Base-by-base conservation (phyloP, 352 stramenopile genomes). In the Pythium aristosporum region DNA sequence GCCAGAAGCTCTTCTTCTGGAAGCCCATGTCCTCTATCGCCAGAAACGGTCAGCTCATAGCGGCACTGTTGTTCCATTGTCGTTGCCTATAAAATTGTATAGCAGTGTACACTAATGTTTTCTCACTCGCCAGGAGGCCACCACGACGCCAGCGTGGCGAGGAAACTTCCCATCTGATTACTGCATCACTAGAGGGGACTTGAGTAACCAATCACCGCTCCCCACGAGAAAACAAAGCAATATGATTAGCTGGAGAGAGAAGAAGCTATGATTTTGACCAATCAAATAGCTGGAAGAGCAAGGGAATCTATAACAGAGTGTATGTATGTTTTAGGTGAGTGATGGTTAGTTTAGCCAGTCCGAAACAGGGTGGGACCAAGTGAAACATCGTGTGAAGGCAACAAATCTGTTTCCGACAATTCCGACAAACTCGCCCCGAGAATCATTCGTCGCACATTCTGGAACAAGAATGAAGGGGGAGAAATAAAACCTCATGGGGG, bases 401-500 rank as follows among this genome's bases (percentile, higher is more conserved):
- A 39, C 25, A 15, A 32, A 13, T 50, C 47, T 53, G 25, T 15
- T 53, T 23, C 21, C 16, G 23, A 54, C 30, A 0, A 18, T 15
- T 39, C 11, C 34, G 8, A 13, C 34, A 39, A 39, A 39, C 25
- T 2, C 6, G 0, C 10, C 20, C 23, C 6, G 60, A 59, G 49
- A 61, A 50, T 52, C 51, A 41, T 43, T 30, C 2, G 34, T 55
- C 21, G 61, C 18, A 61, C 46, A 67, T 67, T 67, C 61, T 67
- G 42, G 61, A 67, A 67, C 52, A 28, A 43, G 43, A 59, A 49
- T 59, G 21, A 61, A 41, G 30, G 60, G 53, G 44, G 44, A 32
- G 32, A 67, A 67, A 67, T 67, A 67, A 62, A 67, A 67, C 61
- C 61, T 67, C 61, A 67, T 67, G 61, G 61, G 61, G 61, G 43